Base-by-base conservation (phyloP, 495 filamentous ascomycete species). In the Zalerion maritima region DNA sequence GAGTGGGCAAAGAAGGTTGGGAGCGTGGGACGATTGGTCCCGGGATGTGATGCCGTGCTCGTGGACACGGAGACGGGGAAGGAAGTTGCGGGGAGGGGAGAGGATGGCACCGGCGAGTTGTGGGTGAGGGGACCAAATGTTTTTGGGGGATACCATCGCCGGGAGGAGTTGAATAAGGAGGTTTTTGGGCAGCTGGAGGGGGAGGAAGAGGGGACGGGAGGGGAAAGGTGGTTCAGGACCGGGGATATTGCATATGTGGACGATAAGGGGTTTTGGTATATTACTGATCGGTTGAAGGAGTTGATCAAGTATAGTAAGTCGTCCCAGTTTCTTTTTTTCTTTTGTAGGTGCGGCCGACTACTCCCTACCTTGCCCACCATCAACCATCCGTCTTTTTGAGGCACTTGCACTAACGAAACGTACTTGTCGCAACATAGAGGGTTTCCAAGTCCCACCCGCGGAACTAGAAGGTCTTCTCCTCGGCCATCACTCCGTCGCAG, bases 261-360 rank as follows among this genome's bases (percentile, higher is more conserved):
- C 42, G 41, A 53, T 8, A 43, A 64, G 10, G 71, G 73, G 3
- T 60, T 71, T 35, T 52, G 50, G 11, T 62, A 58, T 34, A 58
- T 86, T 45, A 84, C 81, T 1, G 83, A 87, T 41, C 75, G 83
- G n/a, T 64, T 83, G 13, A 92, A 92, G 62, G 83, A 92, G 50
- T 55, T 92, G 24, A 89, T 92, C 55, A 91, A 91, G 55, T 89
- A 89, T 50, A 75, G 58, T 62, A 44, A 55, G 46, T 41, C 21
- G 7, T 1, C 5, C 9, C 32, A 3, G 15, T 24, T 7, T 2
- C 17, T 1, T 18, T n/a, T 21, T 0, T 12, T 13, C 6, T 8
- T 18, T 2, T 15, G 12, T 13, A 9, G 6, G 21, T 26, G 2
- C 3, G 23, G 3, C 19, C 3, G 11, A 11, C 31, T 19, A 26